A percentile compares a stretch with the other conserved stretches of the same genome.
phyloP scores from a whole-genome alignment of 2,329 filamentous ascomycete species.

The Trichoderma endophyticum region DNA sequence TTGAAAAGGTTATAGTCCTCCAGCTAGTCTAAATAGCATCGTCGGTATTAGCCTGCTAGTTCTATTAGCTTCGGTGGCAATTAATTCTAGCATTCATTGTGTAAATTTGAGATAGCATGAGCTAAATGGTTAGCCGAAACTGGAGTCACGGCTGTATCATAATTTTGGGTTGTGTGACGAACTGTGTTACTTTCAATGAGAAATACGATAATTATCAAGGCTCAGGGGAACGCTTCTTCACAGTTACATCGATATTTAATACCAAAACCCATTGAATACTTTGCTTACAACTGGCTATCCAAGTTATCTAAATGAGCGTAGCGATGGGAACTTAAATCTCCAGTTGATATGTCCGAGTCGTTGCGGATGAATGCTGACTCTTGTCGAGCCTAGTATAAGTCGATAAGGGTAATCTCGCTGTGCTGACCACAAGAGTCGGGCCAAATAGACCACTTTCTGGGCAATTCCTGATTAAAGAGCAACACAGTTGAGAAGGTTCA shows the following conservation, averaged over 20 bases:
- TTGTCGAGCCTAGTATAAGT: neutral
- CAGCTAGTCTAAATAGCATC: neutral
- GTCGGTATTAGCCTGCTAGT: neutral
- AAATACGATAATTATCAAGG: neutral
- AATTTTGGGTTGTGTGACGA: neutral
- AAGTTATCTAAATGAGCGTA: neutral
- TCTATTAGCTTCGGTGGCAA: too few relatives aligned
- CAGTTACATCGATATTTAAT: neutral
- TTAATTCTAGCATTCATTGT: too few relatives aligned
- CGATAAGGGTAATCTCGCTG: neutral
- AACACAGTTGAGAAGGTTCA: neutral
- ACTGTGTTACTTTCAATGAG: neutral
- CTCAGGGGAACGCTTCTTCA: neutral
- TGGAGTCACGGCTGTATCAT: neutral
- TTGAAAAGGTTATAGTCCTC: neutral
- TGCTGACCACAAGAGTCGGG: neutral
- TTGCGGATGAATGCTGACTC: neutral
- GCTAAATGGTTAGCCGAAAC: too few relatives aligned
- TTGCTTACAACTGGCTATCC: neutral
- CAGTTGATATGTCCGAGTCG: neutral
- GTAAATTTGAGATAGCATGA: too few relatives aligned
- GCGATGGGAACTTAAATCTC: neutral
- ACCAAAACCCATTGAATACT: neutral
- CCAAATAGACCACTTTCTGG: neutral
- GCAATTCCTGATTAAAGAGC: neutral